Evolutionary conservation across 1,139 yeast genomes (phyloP).

Genomic region (Zhuliangozyma parablackwelliae): DNA sequence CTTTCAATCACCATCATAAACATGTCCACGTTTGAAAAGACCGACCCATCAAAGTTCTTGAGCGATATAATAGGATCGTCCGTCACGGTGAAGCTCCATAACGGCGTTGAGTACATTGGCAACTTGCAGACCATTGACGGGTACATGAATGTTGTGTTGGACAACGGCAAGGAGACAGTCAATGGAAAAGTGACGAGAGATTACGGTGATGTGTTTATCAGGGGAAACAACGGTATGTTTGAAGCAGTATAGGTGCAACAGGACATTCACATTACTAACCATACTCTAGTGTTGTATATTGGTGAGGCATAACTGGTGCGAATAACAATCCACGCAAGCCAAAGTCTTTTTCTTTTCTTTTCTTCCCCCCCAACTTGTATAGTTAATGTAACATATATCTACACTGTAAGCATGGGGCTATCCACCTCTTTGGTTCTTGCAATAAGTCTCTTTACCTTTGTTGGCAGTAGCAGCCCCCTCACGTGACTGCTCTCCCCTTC

Average conservation of each 20-base stretch:
- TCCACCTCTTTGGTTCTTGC: no score
- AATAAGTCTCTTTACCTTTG: no score
- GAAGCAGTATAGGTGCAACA: constrained; percentile 1
- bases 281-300: constrained; percentile 38
- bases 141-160: constrained; percentile 90
- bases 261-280: constrained; percentile 1
- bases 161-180: constrained; percentile 65
- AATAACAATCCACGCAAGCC: neutral
- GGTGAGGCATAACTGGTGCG: constrained; percentile 30
- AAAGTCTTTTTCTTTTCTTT: no score
- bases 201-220: constrained; percentile 85
- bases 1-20: no score
- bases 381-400: no score
- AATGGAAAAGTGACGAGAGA: constrained; percentile 51
- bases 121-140: constrained; percentile 89
- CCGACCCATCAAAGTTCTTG: constrained; percentile 74
- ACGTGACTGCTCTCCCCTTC: no score
- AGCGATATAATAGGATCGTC: constrained; percentile 73
- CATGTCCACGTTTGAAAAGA: constrained; percentile 16
- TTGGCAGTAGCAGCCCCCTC: no score
- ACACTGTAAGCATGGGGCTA: no score
- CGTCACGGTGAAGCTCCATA: constrained; percentile 79
- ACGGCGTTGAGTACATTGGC: constrained; percentile 79
- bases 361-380: no score
- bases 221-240: constrained; percentile 86